Evolutionary conservation across 2,329 filamentous ascomycete genomes (phyloP), one percentile per base, ranked within the genome.

Genomic region (Plectosphaerella plurivora): DNA sequence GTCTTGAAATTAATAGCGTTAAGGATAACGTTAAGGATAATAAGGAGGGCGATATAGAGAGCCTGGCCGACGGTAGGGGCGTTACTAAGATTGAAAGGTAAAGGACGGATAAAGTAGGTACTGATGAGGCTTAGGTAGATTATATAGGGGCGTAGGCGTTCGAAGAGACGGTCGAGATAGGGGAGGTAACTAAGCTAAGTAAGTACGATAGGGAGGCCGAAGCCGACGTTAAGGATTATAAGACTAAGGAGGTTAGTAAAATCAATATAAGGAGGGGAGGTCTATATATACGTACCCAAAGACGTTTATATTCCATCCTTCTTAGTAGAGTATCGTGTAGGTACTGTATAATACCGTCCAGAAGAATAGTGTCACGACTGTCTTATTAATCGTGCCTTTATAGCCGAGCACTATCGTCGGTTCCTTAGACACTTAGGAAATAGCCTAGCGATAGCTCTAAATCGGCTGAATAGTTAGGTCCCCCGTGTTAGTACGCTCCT

Each of bases 1-100:
- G 57, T 55, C 12, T 50, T 36, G 53, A 63, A 64, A 36, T 59
- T 57, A 14, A 63, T 55, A 22, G 59, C 57, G 25, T 49, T 58
- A 11, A 69, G 53, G 28, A 66, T 50, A 47, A 68, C 42, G 49
- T 69, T 69, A 6, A 70, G 50, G 20, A 60, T 49, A 15, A 66
- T 22, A 15, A 69, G 58, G 24, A 65, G 47, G 35, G 57, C 52
- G 46, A 75, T 68, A 57, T 68, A 72, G 20, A 71, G 51, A 10
- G 56, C 55, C 50, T 72, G 69, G 3, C 68, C 70, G 12, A 62
- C 45, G 1, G 68, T 71, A 1, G 71, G 71, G 3, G 64, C 63
- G 51, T 73, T 71, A 3, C 68, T 64, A 9, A 68, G 60, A 3
- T 63, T 60, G 41, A 50, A 69, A 1, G 66, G 68, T 6, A 72